These are phyloP conservation scores for Aspergillus homomorphus DNA, from an alignment of 495 filamentous ascomycete genomes.

Conservation along the genomic window DNA sequence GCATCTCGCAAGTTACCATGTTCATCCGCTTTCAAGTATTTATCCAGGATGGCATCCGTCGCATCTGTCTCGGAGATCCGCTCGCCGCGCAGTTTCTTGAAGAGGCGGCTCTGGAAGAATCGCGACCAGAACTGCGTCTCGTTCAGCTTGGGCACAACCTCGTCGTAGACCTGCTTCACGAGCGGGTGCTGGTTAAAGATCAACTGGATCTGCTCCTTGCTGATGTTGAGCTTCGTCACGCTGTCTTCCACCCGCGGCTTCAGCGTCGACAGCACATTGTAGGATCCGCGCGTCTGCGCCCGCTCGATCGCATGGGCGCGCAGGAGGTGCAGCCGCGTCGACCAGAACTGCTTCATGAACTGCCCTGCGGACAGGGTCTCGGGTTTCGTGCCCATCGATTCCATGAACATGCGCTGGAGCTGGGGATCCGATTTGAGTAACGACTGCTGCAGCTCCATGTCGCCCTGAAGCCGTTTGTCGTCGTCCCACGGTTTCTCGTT, in stretches of 20 bases:
- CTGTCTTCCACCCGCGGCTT: slow-evolving; percentile 77
- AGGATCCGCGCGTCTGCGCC: slow-evolving; percentile 77
- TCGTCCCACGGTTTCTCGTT: slow-evolving; percentile 65
- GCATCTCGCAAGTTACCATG: slow-evolving; percentile 46
- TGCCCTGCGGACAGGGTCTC: slow-evolving; percentile 71
- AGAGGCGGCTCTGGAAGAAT: slow-evolving; percentile 86
- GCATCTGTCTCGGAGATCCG: slow-evolving; percentile 71
- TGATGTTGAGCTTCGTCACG: slow-evolving; percentile 75
- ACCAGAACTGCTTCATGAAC: slow-evolving; percentile 92
- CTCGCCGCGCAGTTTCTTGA: slow-evolving; percentile 89
- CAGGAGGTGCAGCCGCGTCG: slow-evolving; percentile 74
- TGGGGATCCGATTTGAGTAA: slow-evolving; percentile 71
- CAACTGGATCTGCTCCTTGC: slow-evolving; percentile 85
- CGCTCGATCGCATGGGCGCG: slow-evolving; percentile 88
- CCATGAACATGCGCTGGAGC: slow-evolving; percentile 76
- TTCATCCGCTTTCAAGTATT: slow-evolving; percentile 73
- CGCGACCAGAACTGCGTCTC: slow-evolving; percentile 85
- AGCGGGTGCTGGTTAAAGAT: slow-evolving; percentile 93
- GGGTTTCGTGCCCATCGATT: slow-evolving; percentile 73
- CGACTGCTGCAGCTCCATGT: slow-evolving; percentile 79
- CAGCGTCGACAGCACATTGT: slow-evolving; percentile 90
- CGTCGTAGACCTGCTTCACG: slow-evolving; percentile 86
- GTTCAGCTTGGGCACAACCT: slow-evolving; percentile 79
- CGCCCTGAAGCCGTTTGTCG: slow-evolving; percentile 65
- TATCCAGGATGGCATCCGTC: slow-evolving; percentile 73